Base-by-base conservation (phyloP, 2,329 filamentous ascomycete species). In the Fusarium neocosmosporiellum region DNA sequence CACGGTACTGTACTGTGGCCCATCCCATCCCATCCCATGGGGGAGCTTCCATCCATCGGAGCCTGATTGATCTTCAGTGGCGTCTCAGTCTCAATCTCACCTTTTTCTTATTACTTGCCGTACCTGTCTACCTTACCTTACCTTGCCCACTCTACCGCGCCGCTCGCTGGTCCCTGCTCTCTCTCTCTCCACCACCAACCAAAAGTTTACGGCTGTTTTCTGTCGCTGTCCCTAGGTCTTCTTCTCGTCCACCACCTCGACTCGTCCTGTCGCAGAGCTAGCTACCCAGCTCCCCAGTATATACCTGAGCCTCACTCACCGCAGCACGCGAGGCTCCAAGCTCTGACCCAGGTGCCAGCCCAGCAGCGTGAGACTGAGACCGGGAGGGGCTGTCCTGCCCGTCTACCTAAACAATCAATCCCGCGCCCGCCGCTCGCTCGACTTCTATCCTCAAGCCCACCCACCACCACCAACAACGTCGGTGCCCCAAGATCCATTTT, bases 61-160 rank as follows among this genome's bases (percentile, higher is more conserved):
- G 69, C 75, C 67, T 71, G 70, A 53, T 73, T 76, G 73, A 77
- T 77, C 71, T 73, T 67, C 67, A 73, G 66, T 74, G 75, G 71
- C 69, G 75, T 70, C 67, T 77, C 57, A 73, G 75, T 70, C 67
- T 77, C 57, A 73, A 66, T 62, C 63, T 62, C 43, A 66, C 64
- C 71, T 66, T 61, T 62, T 50, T 69, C 36, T 31, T 41, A 29
- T 59, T 69, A 24, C 50, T 34, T 54, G 18, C 27, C 29, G 27
- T 54, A 54, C 31, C 33, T 55, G 33, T 33, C 33, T 55, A 54
- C 50, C 33, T 50, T 67, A 34, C 60, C 59, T 48, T 65, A 36
- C 34, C 13, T 65, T 67, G 50, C 63, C 58, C 63, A 43, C 39
- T 48, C 65, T 31, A 50, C 46, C 27, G 27, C 63, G 43, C 61